Evolutionary conservation across 2,329 filamentous ascomycete genomes (phyloP), one percentile per base, ranked within the genome.

Genomic region (Pleoardoris graminearum): DNA sequence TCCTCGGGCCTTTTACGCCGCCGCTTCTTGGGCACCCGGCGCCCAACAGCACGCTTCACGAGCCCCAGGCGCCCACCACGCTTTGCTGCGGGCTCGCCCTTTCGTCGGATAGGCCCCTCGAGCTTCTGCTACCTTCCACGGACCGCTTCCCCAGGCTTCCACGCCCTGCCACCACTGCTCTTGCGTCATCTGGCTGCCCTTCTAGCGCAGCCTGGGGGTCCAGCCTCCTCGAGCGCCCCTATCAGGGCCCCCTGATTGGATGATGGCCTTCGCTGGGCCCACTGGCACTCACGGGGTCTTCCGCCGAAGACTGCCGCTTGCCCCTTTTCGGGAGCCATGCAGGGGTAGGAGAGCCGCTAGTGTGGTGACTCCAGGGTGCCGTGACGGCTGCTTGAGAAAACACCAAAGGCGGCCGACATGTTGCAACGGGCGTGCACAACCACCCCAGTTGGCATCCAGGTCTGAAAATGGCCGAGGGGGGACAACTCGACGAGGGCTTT

Each of bases 401-500:
- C 57, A 56, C 39, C 54, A 60, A 46, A 51, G 22, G 23, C 32
- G 49, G 12, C 19, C n/a, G 41, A n/a, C 3, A 29, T 49, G 45
- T 62, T 61, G 42, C 59, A 64, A 45, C 50, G 37, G 36, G 30
- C 42, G 41, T 64, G 60, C 64, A 63, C 30, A 58, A 19, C 23
- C 55, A 52, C 54, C 35, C 36, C 29, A 12, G 29, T 48, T 17
- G 21, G 32, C 11, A 1, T 29, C n/a, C 27, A 33, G 19, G 14
- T 25, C 35, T 48, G 38, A 3, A 44, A 53, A 48, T 27, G 33
- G 33, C 8, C 48, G 54, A 59, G 48, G 50, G 60, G 48, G 51
- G 58, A 61, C 49, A 68, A 32, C 60, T 68, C 53, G 43, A 48
- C 46, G 23, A 59, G 54, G 43, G 55, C 59, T 61, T 55, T 63